These are phyloP conservation scores for Fusarium setosum DNA, from an alignment of 2,329 filamentous ascomycete species.

Conservation along the genomic window DNA sequence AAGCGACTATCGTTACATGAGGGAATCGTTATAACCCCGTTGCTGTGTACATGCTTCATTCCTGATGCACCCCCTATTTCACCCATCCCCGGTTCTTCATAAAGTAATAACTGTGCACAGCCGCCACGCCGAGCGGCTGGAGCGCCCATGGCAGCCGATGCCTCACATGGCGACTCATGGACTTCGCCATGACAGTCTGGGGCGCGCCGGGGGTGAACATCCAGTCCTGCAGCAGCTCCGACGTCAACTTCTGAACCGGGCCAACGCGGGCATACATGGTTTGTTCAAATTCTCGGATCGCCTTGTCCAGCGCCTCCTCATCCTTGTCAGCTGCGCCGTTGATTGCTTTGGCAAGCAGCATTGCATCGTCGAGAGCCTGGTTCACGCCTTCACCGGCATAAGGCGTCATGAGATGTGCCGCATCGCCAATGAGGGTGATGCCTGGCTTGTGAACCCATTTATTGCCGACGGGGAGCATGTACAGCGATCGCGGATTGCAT, in stretches of 20 bases:
- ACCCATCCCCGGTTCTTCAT: constrained; percentile 29
- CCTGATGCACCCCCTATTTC: background rate
- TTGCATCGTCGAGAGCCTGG: constrained; percentile 64
- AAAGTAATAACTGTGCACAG: constrained; percentile 44
- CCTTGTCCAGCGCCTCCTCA: constrained; percentile 46
- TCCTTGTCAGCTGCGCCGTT: constrained; percentile 39
- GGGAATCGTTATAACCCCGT: too few species aligned
- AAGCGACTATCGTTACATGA: too few species aligned
- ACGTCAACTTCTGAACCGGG: constrained; percentile 53
- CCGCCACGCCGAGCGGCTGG: constrained; percentile 45
- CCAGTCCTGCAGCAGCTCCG: constrained; percentile 59
- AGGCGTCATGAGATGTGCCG: constrained; percentile 69
- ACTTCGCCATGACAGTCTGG: constrained; percentile 53
- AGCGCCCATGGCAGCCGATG: constrained; percentile 45
- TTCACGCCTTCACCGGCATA: constrained; percentile 72
- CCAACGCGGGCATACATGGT: constrained; percentile 52
- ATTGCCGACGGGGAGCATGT: constrained; percentile 62
- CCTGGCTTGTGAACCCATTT: constrained; percentile 60
- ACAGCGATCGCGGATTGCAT: constrained; percentile 58
- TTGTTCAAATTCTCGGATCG: constrained; percentile 50
- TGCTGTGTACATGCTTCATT: too few species aligned
- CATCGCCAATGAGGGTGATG: constrained; percentile 68
- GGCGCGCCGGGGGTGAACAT: constrained; percentile 61
- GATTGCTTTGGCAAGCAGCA: constrained; percentile 59
- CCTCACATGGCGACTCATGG: constrained; percentile 47